phyloP scores from a whole-genome alignment of 73 alveolate species.

The Vitrella brassicaformis region DNA sequence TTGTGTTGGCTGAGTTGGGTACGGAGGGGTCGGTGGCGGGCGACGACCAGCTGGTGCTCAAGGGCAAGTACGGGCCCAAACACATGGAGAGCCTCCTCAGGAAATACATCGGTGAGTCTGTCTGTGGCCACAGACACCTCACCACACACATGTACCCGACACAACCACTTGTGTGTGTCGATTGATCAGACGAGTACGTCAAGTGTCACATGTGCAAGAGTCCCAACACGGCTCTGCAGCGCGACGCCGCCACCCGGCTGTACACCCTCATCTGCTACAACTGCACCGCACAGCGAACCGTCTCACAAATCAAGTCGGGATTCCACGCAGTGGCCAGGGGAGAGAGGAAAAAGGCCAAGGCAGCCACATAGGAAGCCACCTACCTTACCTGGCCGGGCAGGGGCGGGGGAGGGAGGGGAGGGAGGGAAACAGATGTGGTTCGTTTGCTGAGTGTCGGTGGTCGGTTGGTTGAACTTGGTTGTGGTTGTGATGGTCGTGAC shows the following conservation, averaged over 20 bases:
- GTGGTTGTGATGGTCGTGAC: no score
- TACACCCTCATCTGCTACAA: neutral
- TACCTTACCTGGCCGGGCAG: no score
- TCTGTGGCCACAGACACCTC: neutral
- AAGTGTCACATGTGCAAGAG: conserved; percentile 78
- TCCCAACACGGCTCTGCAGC: conserved; percentile 56
- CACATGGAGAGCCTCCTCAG: conserved; percentile 59
- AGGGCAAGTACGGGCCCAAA: conserved; percentile 54
- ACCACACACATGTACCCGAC: neutral
- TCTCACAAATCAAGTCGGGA: neutral
- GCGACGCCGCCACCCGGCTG: conserved; percentile 39
- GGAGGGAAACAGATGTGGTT: no score
- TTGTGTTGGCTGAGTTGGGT: conserved; percentile 74
- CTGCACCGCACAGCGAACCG: neutral
- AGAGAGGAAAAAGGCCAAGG: neutral
- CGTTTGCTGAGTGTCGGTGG: no score
- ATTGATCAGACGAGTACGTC: conserved; percentile 57
- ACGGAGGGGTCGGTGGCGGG: conserved; percentile 74
- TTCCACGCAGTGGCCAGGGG: neutral
- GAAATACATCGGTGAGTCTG: conserved; percentile 42
- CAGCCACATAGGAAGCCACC: neutral
- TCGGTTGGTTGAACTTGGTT: no score
- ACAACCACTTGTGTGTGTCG: neutral
- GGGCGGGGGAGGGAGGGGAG: no score
- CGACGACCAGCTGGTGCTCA: conserved; percentile 50